Percentiles rank a stretch among this genome's conserved stretches.
Conservation (phyloP, 2,329 filamentous ascomycete species). For the Fusarium cyanostomum region DNA sequence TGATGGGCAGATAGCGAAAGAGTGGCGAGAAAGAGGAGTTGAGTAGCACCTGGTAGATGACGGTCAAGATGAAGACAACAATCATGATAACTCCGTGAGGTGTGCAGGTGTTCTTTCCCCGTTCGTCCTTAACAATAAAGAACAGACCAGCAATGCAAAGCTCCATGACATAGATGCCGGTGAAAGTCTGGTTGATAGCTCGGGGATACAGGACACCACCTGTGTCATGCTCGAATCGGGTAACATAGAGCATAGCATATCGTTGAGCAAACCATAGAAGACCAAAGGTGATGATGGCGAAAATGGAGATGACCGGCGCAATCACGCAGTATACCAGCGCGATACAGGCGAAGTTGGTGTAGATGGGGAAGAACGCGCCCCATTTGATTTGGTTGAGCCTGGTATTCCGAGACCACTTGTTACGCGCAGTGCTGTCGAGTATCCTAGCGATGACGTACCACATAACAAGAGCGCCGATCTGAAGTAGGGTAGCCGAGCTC, state of each 20-base stretch:
- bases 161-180: constrained; percentile 94
- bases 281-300: constrained; percentile 91
- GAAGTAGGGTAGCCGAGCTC: constrained; percentile 87
- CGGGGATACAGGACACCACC: constrained; percentile 91
- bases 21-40: constrained; percentile 87
- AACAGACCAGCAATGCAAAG: constrained; percentile 89
- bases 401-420: constrained; percentile 89
- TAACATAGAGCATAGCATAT: constrained; percentile 98
- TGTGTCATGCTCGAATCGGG: constrained; percentile 87
- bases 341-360: constrained; percentile 96
- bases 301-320: constrained; percentile 88
- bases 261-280: constrained; percentile 94
- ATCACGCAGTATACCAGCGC: constrained; percentile 89
- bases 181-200: constrained; percentile 95
- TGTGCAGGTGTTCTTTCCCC: constrained; percentile 66
- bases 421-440: constrained; percentile 80
- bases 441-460: constrained; percentile 87
- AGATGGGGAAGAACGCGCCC: constrained; percentile 95
- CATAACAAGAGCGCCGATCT: constrained; percentile 78
- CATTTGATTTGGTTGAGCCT: constrained; percentile 81
- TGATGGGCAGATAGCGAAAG: constrained; percentile 90
- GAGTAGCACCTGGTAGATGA: constrained; percentile 80
- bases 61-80: constrained; percentile 74
- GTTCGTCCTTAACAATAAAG: constrained; percentile 74
- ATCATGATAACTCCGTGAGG: constrained; percentile 89